phyloP scores from a whole-genome alignment of 768 basidiomycete species.

The Daedaleopsis sinensis region DNA sequence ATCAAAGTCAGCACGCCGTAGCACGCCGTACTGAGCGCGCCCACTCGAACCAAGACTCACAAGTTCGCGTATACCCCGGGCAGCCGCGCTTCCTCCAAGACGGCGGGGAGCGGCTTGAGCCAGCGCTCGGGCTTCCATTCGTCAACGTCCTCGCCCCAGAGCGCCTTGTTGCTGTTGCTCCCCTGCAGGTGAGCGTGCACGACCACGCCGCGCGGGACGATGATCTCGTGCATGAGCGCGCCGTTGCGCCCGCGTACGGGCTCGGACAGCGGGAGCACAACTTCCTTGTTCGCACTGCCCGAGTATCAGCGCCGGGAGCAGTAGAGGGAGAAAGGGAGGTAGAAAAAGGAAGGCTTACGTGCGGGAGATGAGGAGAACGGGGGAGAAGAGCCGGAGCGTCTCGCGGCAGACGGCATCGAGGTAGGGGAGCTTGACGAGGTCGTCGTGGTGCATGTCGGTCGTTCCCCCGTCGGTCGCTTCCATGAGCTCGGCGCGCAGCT shows the following conservation, averaged over 20 bases:
- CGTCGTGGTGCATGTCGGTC: slow-evolving; percentile 22
- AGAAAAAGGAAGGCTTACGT: too few relatives aligned
- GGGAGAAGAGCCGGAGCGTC: slow-evolving; percentile 49
- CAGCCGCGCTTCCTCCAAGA: slow-evolving; percentile 15
- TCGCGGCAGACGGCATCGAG: slow-evolving; percentile 67
- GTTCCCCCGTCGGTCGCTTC: slow-evolving; percentile 17
- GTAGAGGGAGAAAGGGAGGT: neutral
- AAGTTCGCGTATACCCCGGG: slow-evolving; percentile 25
- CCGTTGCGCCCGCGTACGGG: slow-evolving; percentile 19
- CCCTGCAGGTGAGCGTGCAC: slow-evolving; percentile 41
- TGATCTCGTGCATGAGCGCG: slow-evolving; percentile 24
- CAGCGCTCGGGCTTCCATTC: slow-evolving; percentile 49
- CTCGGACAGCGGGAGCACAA: slow-evolving; percentile 36
- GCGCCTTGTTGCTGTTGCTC: slow-evolving; percentile 42
- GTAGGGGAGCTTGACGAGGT: slow-evolving; percentile 46
- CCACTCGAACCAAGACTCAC: too few relatives aligned
- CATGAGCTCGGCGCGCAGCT: slow-evolving; percentile 28
- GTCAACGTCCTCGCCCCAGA: slow-evolving; percentile 49
- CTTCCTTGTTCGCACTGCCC: neutral
- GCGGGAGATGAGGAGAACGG: neutral
- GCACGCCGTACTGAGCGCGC: too few relatives aligned
- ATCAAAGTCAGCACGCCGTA: neutral
- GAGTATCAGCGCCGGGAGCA: neutral
- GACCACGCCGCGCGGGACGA: slow-evolving; percentile 40
- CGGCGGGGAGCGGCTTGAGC: slow-evolving; percentile 28